phyloP scores from a whole-genome alignment of 2,329 filamentous ascomycete species.

The Cryoendolithus antarcticus region DNA sequence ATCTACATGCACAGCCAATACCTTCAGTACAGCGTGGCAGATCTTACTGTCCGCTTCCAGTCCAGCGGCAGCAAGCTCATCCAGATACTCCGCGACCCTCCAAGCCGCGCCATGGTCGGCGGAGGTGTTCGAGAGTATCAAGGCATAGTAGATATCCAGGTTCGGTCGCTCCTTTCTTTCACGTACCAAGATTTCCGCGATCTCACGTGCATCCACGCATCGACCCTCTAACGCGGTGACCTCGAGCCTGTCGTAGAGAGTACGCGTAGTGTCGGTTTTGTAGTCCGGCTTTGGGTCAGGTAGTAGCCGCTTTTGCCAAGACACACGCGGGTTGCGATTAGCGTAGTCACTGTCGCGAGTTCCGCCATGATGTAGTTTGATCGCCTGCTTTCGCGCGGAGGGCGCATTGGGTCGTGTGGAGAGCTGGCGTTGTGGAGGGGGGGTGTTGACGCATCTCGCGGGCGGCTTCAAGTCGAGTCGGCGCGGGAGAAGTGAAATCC shows the following conservation, averaged over 20 bases:
- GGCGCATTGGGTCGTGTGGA: constrained; percentile 4
- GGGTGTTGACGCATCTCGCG: constrained; percentile 7
- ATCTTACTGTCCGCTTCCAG: constrained; percentile 53
- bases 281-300: neutral
- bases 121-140: constrained; percentile 61
- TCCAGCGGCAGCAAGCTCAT: constrained; percentile 54
- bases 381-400: constrained; percentile 2
- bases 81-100: constrained; percentile 50
- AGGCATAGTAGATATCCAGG: constrained; percentile 55
- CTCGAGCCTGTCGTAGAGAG: constrained; percentile 39
- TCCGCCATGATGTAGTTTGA: neutral
- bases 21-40: constrained; percentile 61
- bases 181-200: constrained; percentile 48
- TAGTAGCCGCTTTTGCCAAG: no score
- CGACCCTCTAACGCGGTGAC: constrained; percentile 26
- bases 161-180: constrained; percentile 44
- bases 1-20: constrained; percentile 74
- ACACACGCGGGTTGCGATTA: neutral
- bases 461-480: constrained; percentile 5
- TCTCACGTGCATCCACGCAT: constrained; percentile 27
- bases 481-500: constrained; percentile 1
- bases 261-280: constrained; percentile 11
- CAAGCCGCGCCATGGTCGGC: constrained; percentile 52
- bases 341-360: neutral
- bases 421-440: constrained; percentile 14